Base-by-base conservation (phyloP, 2,329 filamentous ascomycete genomes). In the Macrophomina phaseolina region DNA sequence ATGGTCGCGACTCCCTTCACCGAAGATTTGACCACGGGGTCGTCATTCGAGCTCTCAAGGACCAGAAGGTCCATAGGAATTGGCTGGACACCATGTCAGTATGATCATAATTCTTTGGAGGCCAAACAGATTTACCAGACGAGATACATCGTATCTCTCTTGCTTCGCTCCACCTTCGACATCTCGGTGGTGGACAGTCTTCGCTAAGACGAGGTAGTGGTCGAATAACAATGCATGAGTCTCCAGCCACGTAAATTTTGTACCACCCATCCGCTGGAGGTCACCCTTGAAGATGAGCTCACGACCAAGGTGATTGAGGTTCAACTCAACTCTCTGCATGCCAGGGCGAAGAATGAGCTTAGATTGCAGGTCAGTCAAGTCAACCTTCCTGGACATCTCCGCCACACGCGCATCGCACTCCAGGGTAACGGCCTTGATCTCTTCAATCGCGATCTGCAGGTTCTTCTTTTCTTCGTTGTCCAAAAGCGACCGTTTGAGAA, bases 41-140 rank as follows among this genome's bases (percentile, higher is more conserved):
- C 93, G 70, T 99, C 96, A 71, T 94, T 92, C 71, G 92, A 90
- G 76, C 92, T 97, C 79, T 99, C 96, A 0, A 99, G 84, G 60
- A 97, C 92, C 32, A 99, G 84, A 2, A 99, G 84, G 72, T 97
- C 94, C 94, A 99, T 99, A 0, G 95, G 95, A 69, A 99, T 97
- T 6, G 91, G 93, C 83, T 91, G 62, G 11, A 38, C 32, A 42
- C 23, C 16, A 56, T 23, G 63, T 65, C 7, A 65, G 49, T 14
- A 55, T 6, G 18, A 23, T 23, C 23, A 23, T 23, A 23, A 23
- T 23, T 23, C 23, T 23, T 23, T 23, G 1, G 1, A 23, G 23
- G 23, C 3, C 23, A 23, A 23, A 23, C 23, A 23, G 46, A 70
- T 86, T 80, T 79, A 91, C 89, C 79, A 97, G 85, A 78, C 96